These are phyloP conservation scores for Pseudomicrostroma phylloplanum DNA, from an alignment of 1,284 basidiomycete species.

Conservation along the genomic window DNA sequence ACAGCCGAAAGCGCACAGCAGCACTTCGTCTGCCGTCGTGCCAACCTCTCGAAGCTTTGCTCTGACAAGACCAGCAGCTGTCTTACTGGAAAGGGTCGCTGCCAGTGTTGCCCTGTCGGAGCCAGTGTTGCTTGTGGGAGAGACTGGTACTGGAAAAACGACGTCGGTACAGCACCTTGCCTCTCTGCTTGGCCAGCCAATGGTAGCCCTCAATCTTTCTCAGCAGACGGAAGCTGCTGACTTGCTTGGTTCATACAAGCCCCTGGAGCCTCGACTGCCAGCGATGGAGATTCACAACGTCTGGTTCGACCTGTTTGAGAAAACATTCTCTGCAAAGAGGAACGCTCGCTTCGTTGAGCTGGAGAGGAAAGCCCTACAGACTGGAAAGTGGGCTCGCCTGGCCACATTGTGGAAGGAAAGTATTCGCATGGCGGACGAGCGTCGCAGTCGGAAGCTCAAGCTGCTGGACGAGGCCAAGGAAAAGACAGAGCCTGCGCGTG, in stretches of 20 bases:
- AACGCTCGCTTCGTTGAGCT: conserved; percentile 82
- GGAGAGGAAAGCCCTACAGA: conserved; percentile 72
- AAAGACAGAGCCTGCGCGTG: not conserved
- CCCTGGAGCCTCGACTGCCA: conserved; percentile 67
- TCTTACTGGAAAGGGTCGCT: conserved; percentile 74
- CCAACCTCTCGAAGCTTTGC: conserved; percentile 59
- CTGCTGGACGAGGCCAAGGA: conserved; percentile 1
- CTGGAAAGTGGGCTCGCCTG: conserved; percentile 77
- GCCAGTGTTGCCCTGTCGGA: conserved; percentile 69
- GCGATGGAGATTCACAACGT: conserved; percentile 68
- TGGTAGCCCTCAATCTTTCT: conserved; percentile 86
- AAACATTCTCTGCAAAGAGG: conserved; percentile 82
- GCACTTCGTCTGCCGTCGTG: conserved; percentile 16
- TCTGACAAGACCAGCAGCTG: conserved; percentile 76
- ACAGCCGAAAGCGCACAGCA: conserved; percentile 5
- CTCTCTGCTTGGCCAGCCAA: conserved; percentile 66
- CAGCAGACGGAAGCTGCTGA: conserved; percentile 96
- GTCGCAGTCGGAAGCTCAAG: not conserved
- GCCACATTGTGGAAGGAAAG: conserved; percentile 80
- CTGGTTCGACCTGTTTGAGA: conserved; percentile 77
- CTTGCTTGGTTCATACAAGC: conserved; percentile 89
- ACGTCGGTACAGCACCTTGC: conserved; percentile 85
- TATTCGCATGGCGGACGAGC: conserved; percentile 54
- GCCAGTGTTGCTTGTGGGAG: conserved; percentile 86
- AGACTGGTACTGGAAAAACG: conserved; percentile 98